phyloP scores from a whole-genome alignment of 306 rosid species.

The barrel medic (Medicago truncatula) region DNA sequence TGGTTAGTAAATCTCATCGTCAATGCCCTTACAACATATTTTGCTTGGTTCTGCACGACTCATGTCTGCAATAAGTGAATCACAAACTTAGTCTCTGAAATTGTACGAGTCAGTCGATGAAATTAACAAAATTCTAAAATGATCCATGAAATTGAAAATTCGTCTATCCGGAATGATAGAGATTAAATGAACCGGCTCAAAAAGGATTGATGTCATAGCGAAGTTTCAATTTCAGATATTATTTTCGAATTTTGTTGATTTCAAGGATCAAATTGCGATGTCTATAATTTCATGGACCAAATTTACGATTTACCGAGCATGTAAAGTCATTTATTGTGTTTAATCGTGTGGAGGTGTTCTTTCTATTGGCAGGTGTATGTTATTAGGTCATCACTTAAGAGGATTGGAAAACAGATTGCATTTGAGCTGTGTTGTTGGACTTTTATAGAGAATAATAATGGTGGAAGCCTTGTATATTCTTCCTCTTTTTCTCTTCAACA shows the following conservation, averaged over 20 bases:
- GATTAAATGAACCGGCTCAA: background rate
- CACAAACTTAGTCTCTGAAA: background rate
- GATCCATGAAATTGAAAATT: background rate
- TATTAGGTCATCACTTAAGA: slow-evolving; percentile 94
- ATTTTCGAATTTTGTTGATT: background rate
- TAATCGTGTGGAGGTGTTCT: slow-evolving; percentile 12
- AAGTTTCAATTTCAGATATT: background rate
- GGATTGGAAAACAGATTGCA: slow-evolving; percentile 98
- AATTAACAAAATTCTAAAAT: background rate
- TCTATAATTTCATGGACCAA: background rate
- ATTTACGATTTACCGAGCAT: background rate
- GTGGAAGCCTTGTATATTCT: slow-evolving; percentile 62
- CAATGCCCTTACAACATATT: slow-evolving; percentile 17
- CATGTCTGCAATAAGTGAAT: background rate
- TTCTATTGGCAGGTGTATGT: slow-evolving; percentile 85
- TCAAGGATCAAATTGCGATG: background rate
- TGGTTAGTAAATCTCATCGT: slow-evolving; percentile 64
- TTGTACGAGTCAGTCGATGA: background rate
- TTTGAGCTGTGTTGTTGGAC: slow-evolving; percentile 87
- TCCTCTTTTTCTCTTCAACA: slow-evolving; percentile 34
- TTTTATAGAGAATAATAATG: slow-evolving; percentile 60
- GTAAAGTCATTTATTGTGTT: background rate
- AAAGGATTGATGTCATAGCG: background rate
- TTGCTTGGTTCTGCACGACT: background rate
- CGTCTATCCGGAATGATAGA: too few relatives aligned